Evolutionary conservation across 495 filamentous ascomycete genomes (phyloP).

Genomic region (Podospora conica): DNA sequence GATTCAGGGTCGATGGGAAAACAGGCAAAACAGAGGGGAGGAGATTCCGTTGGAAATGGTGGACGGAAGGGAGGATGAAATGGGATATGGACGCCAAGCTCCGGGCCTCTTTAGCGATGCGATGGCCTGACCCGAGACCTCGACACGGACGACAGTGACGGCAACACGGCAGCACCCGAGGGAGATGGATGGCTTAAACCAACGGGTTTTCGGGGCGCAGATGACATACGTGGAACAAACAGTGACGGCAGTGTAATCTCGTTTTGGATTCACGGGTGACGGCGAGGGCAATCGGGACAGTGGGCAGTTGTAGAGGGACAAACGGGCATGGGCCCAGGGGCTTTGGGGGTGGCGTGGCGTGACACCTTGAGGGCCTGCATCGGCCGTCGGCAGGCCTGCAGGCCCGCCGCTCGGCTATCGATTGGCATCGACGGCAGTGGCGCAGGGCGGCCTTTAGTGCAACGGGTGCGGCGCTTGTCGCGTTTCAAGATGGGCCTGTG

Average conservation of each 20-base stretch:
- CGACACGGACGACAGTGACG: neutral
- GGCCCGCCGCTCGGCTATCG: neutral
- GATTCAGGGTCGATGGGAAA: neutral
- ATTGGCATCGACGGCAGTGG: slow-evolving; percentile 7
- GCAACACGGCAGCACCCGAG: neutral
- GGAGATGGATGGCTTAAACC: neutral
- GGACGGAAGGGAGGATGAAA: neutral
- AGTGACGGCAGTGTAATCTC: too few relatives aligned
- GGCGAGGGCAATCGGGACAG: too few relatives aligned
- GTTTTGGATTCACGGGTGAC: too few relatives aligned
- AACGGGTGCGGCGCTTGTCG: neutral
- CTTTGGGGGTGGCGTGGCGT: too few relatives aligned
- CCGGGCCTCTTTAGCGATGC: neutral
- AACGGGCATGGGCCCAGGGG: neutral
- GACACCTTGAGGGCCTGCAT: neutral
- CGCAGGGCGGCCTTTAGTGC: neutral
- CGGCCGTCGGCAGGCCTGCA: neutral
- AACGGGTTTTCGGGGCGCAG: neutral
- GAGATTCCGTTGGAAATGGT: neutral
- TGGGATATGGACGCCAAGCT: neutral
- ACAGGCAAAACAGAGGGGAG: neutral
- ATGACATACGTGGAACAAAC: neutral
- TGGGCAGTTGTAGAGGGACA: too few relatives aligned
- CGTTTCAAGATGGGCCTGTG: slow-evolving; percentile 9
- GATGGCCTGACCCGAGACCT: neutral